Conservation (phyloP, 2,329 filamentous ascomycete genomes). For the Epichloe sibirici region DNA sequence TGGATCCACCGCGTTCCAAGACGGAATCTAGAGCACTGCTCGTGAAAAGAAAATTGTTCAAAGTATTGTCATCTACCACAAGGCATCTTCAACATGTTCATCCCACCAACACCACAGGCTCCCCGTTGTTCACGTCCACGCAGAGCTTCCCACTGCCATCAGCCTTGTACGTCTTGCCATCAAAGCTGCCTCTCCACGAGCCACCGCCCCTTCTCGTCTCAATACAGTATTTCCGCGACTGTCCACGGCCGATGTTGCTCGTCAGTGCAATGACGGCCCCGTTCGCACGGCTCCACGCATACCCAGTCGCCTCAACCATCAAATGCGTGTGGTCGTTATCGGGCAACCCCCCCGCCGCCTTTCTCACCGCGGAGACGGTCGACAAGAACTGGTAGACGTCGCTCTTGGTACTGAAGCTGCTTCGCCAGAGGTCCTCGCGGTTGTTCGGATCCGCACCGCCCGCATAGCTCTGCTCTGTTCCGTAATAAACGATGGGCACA, state of each 20-base stretch:
- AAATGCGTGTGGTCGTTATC: constrained; percentile 32
- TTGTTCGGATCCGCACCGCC: constrained; percentile 35
- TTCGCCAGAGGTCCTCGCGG: constrained; percentile 48
- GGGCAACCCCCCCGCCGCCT: constrained; percentile 29
- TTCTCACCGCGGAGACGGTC: constrained; percentile 31
- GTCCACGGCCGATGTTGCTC: constrained; percentile 28
- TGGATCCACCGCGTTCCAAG: too few species aligned
- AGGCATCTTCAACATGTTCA: background rate
- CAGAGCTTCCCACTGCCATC: constrained; percentile 30
- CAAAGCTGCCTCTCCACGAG: constrained; percentile 28
- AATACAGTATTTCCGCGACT: constrained; percentile 29
- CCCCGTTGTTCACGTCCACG: constrained; percentile 26
- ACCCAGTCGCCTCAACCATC: constrained; percentile 27
- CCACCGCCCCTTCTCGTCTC: constrained; percentile 24
- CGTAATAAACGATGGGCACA: constrained; percentile 53
- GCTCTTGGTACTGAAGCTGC: constrained; percentile 31
- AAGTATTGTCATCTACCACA: background rate
- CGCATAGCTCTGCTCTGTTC: constrained; percentile 49
- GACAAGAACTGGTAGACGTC: constrained; percentile 34
- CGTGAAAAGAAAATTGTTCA: too few species aligned
- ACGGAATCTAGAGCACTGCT: too few species aligned
- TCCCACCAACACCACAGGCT: constrained; percentile 24
- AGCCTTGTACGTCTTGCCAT: constrained; percentile 21
- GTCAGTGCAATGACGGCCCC: constrained; percentile 33
- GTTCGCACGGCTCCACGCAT: constrained; percentile 32